Evolutionary conservation across 495 filamentous ascomycete species (phyloP).

Genomic region (Hypoxylon lenormandii): DNA sequence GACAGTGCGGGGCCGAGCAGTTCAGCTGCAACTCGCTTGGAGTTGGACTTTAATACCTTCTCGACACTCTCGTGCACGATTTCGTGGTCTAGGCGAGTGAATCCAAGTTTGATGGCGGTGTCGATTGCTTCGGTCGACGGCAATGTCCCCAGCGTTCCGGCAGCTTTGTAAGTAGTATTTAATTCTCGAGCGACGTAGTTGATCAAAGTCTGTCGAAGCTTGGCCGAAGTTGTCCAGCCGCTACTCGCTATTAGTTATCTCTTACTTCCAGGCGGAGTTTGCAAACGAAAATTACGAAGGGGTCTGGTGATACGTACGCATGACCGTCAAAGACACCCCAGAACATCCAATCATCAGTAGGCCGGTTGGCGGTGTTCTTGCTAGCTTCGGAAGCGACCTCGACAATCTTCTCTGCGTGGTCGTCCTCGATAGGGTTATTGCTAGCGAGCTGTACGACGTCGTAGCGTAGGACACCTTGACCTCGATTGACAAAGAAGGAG

Average conservation of each 20-base stretch:
- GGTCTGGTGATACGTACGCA: slow-evolving; percentile 67
- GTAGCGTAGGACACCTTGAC: slow-evolving; percentile 91
- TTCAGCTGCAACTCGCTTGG: slow-evolving; percentile 87
- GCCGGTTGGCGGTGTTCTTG: slow-evolving; percentile 59
- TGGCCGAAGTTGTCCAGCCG: slow-evolving; percentile 98
- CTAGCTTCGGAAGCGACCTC: slow-evolving; percentile 71
- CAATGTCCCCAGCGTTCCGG: slow-evolving; percentile 60
- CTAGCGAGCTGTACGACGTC: slow-evolving; percentile 94
- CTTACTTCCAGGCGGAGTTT: background rate
- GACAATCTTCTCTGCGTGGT: slow-evolving; percentile 96
- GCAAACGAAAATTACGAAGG: background rate
- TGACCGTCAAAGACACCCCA: slow-evolving; percentile 99
- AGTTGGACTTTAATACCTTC: slow-evolving; percentile 86
- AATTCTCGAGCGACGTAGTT: slow-evolving; percentile 92
- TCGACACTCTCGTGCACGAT: slow-evolving; percentile 90
- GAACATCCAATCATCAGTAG: slow-evolving; percentile 95
- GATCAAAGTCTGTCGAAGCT: slow-evolving; percentile 90
- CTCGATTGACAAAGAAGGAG: slow-evolving; percentile 89
- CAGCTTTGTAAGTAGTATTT: slow-evolving; percentile 89
- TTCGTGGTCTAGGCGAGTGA: slow-evolving; percentile 87
- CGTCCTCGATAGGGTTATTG: slow-evolving; percentile 98
- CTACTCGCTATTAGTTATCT: slow-evolving; percentile 59
- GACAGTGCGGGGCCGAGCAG: slow-evolving; percentile 91
- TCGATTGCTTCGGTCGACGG: slow-evolving; percentile 85
- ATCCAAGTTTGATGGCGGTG: slow-evolving; percentile 90